These are phyloP conservation scores for Plasmodium ovale DNA, from an alignment of 169 alveolate species.

Conservation along the genomic window DNA sequence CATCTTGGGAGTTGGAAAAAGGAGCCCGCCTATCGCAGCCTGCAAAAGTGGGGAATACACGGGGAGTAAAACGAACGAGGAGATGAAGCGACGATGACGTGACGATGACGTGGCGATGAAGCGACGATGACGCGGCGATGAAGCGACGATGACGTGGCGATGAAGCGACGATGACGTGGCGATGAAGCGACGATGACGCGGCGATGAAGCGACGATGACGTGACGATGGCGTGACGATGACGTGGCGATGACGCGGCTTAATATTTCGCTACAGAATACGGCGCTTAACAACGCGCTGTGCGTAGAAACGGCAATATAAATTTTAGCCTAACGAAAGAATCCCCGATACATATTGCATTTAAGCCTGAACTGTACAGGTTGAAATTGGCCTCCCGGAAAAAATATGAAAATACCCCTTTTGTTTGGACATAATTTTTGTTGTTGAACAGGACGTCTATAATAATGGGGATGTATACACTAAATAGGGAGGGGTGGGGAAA, in stretches of 20 bases:
- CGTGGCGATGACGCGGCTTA: neutral
- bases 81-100: neutral
- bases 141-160: neutral
- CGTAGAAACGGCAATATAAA: neutral
- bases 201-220: neutral
- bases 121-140: neutral
- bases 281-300: too few relatives aligned
- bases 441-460: constrained; percentile 7
- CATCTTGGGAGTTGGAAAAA: constrained; percentile 36
- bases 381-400: constrained; percentile 32
- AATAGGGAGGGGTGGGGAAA: neutral
- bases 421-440: constrained; percentile 11
- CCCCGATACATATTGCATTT: constrained; percentile 49
- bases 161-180: neutral
- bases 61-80: neutral
- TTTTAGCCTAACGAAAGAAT: constrained; percentile 33
- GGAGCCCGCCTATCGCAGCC: constrained; percentile 71
- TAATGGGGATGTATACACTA: constrained; percentile 47
- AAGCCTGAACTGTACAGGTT: constrained; percentile 25
- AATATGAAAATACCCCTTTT: constrained; percentile 7
- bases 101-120: too few relatives aligned
- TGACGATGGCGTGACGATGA: too few relatives aligned
- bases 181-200: too few relatives aligned
- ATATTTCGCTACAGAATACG: too few relatives aligned
- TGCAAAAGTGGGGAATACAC: neutral